Base-by-base conservation (phyloP, 1,139 yeast species). In the Hansenula sp. region DNA sequence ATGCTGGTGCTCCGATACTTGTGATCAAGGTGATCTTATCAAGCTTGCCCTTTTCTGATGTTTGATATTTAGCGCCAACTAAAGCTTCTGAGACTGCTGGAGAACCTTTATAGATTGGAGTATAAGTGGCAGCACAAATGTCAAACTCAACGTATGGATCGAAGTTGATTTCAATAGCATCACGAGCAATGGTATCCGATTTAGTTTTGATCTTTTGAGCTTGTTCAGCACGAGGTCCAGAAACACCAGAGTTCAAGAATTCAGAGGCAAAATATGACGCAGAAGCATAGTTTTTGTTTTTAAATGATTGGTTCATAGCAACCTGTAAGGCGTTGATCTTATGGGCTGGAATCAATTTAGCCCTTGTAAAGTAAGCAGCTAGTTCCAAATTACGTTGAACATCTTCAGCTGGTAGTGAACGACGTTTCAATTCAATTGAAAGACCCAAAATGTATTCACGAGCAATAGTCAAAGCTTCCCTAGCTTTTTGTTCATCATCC, bases 291-390 rank as follows among this genome's bases (percentile, higher is more conserved):
- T 94, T 93, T 66, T 90, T 90, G 63, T 84, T 75, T 61, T 86
- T 87, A 74, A 87, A 89, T 32, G 94, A 81, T 68, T 88, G 95
- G 41, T 87, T 81, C 95, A 93, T 87, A 34, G 99, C 99, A 48
- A 90, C 96, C 63, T 89, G 94, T 57, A 90, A 74, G 11, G 99
- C 97, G 60, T 90, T 84, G 44, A 85, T 77, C 50, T 83, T 80
- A 65, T 94, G 99, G 7, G 84, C 83, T 38, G 87, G 82, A 55
- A 87, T 90, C 55, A 94, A 77, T 54, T 84, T 79, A 34, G 91
- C 84, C 61, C 81, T 81, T 16, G 99, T 89, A 71, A 94, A 94
- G 67, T 91, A 93, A 0, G 98, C 96, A 6, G 98, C 98, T 55
- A 94, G 74, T 65, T 93, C 99, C 60, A 94, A 75, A 61, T 88